Conservation (phyloP, 169 alveolate species). For the Ichthyophthirius multifiliis region DNA sequence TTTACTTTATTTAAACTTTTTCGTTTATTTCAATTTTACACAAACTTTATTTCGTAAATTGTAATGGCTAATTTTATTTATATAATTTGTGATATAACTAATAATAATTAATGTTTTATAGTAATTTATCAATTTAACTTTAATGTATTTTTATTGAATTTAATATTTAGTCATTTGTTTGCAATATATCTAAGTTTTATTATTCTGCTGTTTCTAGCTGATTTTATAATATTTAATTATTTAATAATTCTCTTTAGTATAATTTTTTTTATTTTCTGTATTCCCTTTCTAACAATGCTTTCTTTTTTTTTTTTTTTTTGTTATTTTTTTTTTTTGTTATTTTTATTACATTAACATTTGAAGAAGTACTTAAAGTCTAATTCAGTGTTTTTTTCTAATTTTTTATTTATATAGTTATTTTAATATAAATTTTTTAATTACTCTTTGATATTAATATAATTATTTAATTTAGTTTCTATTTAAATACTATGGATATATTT, state of each 20-base stretch:
- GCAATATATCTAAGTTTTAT: neutral
- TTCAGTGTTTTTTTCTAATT: neutral
- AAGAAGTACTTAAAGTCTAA: neutral
- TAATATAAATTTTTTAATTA: too few species aligned
- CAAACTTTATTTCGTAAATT: neutral
- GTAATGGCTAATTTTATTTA: neutral
- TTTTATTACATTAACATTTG: neutral
- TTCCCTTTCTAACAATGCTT: neutral
- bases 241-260: neutral
- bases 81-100: neutral
- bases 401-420: too few species aligned
- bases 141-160: neutral
- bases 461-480: too few species aligned
- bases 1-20: neutral
- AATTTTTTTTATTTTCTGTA: neutral
- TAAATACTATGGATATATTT: too few species aligned
- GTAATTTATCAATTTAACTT: neutral
- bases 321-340: neutral
- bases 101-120: neutral
- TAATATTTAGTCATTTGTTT: neutral
- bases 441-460: too few species aligned
- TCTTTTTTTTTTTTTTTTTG: neutral
- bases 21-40: neutral
- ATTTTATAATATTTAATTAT: neutral
- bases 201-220: neutral